Conservation (phyloP, 129 eudicot species). For the Lactuca saligna region DNA sequence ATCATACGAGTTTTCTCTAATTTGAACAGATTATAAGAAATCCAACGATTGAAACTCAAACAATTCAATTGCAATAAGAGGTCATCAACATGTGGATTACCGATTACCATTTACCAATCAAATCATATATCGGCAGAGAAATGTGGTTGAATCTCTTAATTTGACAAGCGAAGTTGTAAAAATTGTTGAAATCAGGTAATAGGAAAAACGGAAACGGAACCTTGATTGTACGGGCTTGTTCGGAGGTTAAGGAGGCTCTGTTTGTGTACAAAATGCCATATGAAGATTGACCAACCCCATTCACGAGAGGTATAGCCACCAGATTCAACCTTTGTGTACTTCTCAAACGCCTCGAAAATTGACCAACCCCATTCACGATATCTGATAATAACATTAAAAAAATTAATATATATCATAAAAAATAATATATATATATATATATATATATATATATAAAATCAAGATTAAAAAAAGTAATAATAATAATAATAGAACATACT, state of each 20-base stretch:
- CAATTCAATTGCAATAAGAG: neutral
- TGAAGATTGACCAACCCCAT: no score
- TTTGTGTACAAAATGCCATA: neutral
- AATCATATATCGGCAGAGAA: neutral
- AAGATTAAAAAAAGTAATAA: neutral
- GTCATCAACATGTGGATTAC: neutral
- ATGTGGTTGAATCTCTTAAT: neutral
- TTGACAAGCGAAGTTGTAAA: neutral
- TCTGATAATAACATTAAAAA: constrained; percentile 41
- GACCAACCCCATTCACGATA: constrained; percentile 98
- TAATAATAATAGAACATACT: constrained; percentile 40
- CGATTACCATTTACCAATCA: neutral
- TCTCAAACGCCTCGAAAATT: constrained; percentile 92
- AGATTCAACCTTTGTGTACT: constrained; percentile 77
- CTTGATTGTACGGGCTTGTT: constrained; percentile 71
- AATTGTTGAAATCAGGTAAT: neutral
- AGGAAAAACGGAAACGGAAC: constrained; percentile 19
- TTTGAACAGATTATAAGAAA: neutral
- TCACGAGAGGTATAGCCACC: constrained; percentile 91
- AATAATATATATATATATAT: neutral
- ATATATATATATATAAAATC: neutral
- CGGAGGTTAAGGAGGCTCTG: constrained; percentile 63
- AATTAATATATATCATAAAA: neutral
- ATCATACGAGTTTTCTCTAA: neutral
- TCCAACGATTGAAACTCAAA: neutral